Evolutionary conservation across 2,329 filamentous ascomycete genomes (phyloP), one percentile per base, ranked within the genome.

Genomic region (Fusarium liriodendri): DNA sequence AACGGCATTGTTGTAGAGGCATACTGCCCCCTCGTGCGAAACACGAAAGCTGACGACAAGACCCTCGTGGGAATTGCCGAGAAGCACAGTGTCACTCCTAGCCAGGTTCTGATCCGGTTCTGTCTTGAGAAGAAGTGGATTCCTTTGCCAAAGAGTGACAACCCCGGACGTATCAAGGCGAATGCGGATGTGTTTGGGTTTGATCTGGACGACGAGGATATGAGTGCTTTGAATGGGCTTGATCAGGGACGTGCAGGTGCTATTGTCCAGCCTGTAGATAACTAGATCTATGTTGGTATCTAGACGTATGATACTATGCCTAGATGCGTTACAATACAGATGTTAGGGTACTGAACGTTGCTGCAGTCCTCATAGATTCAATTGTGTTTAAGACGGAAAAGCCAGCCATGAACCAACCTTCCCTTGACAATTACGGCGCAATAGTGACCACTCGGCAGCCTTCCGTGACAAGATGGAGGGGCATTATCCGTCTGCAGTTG

Each of bases 91-190:
- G 90, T 88, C 77, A 86, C 87, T 6, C 86, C 89, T 1, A 88
- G 87, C 55, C 91, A 94, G 81, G 84, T 94, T 2, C 81, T 95
- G 73, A 84, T 95, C 20, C 86, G 92, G 66, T 95, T 91, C 77
- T 89, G 88, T 69, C 80, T 94, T 76, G 90, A 94, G 78, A 94
- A 93, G 83, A 87, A 85, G 11, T 92, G 90, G 88, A 86, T 90
- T 18, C 90, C 91, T 7, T 80, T 93, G 69, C 90, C 91, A 22
- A 93, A 93, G 84, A 92, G 90, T 70, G 89, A 90, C 68, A 89
- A 84, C 2, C 85, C 87, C 0, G 87, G 85, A 18, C 84, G 90
- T 14, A 93, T 93, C 72, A 83, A 81, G 70, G 84, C 86, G 38
- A 93, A 93, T 76, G 87, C 87, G 0, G 85, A 91, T 64, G 84